Evolutionary conservation across 2,329 filamentous ascomycete genomes (phyloP), one percentile per base, ranked within the genome.

Genomic region (Coleophoma cylindrospora): DNA sequence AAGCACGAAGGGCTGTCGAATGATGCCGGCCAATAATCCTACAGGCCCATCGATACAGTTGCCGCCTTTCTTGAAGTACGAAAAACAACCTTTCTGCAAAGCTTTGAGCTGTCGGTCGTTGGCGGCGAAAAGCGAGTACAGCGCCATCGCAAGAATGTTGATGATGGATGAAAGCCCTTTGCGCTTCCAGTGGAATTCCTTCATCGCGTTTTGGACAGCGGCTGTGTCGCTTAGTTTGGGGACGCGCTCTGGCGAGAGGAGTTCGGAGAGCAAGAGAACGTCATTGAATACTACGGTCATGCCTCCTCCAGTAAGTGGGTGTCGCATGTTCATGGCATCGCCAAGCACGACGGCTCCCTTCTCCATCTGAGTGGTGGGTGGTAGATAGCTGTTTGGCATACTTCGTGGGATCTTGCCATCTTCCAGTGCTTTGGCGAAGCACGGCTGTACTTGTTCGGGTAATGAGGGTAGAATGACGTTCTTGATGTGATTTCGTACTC

Each of bases 251-350:
- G 90, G 91, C 36, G 81, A 75, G 2, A 99, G 80, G 19, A 96
- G 74, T 9, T 86, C 78, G 1, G 86, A 75, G 22, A 99, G 77
- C 1, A 95, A 70, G 11, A 94, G 79, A 1, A 89, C 91, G 64
- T 99, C 94, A 71, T 92, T 95, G 69, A 99, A 87, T 1, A 90
- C 94, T 2, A 97, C 94, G 0, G 92, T 97, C 94, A 99, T 99
- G 61, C 94, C 94, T 57, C 94, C 94, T 48, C 94, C 94, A 0
- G 94, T 99, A 12, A 99, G 78, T 2, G 94, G 94, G 70, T 99
- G 94, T n/a, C 94, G 88, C 94, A 99, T 99, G 74, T 99, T 99
- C 78, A 95, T 86, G 13, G 94, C 92, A 66, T 99, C 94, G 52
- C 94, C 94, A 9, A 97, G 78, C 34, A 99, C 74, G 45, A 96